These are phyloP conservation scores for Rhizopus sp. DNA, from an alignment of 371 early-diverging fungal species.

Conservation along the genomic window DNA sequence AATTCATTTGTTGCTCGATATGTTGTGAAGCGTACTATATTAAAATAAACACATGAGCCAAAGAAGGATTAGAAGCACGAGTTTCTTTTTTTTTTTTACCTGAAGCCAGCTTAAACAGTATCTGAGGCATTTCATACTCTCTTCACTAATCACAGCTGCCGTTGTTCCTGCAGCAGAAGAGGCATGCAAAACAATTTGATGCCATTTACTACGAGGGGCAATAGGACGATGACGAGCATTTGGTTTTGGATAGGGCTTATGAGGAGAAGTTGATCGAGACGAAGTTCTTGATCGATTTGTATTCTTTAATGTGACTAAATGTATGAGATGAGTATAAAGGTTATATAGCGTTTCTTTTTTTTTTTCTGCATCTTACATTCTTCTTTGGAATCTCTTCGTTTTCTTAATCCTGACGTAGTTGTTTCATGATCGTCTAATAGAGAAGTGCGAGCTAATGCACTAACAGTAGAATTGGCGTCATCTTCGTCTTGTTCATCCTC, in stretches of 20 bases:
- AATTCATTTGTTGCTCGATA: slow-evolving; percentile 77
- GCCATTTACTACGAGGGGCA: slow-evolving; percentile 63
- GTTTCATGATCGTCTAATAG: slow-evolving; percentile 29
- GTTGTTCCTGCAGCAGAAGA: slow-evolving; percentile 70
- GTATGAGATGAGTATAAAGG: slow-evolving; percentile 2
- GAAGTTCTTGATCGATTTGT: slow-evolving; percentile 30
- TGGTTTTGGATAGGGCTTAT: slow-evolving; percentile 30
- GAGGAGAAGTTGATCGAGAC: slow-evolving; percentile 50
- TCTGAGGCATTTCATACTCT: slow-evolving; percentile 74
- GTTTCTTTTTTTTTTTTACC: slow-evolving; percentile 30
- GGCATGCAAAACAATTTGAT: slow-evolving; percentile 70
- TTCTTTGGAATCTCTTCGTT: slow-evolving; percentile 41
- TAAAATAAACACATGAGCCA: slow-evolving; percentile 1
- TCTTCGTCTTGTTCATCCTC: slow-evolving; percentile 40
- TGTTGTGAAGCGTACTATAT: slow-evolving; percentile 78
- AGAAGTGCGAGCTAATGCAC: slow-evolving; percentile 42
- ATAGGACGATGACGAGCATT: slow-evolving; percentile 25
- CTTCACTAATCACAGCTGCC: slow-evolving; percentile 78
- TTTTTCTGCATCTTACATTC: slow-evolving; percentile 16
- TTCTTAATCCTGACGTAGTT: slow-evolving; percentile 13
- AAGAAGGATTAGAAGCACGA: no score
- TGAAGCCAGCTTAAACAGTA: slow-evolving; percentile 85
- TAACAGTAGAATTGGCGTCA: slow-evolving; percentile 39
- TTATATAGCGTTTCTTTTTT: not conserved
- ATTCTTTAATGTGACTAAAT: not conserved